Evolutionary conservation across 495 filamentous ascomycete genomes (phyloP), one percentile per base, ranked within the genome.

Genomic region (Lophiostoma macrostomum): DNA sequence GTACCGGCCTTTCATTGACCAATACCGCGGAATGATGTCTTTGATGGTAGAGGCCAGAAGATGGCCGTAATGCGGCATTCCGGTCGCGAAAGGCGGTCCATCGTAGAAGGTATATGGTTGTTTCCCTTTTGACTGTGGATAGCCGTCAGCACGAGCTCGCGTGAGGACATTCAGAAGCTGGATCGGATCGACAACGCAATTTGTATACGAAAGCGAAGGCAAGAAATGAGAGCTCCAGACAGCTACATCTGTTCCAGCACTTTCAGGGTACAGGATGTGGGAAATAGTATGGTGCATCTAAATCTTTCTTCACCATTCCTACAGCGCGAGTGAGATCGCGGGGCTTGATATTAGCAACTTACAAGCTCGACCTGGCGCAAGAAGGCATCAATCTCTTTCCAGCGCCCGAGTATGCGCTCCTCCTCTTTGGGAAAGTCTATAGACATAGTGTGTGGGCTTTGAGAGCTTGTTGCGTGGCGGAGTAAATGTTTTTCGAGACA

Each of bases 11-110:
- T 94, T 95, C 90, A 95, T 96, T 28, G 90, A 90, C 93, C 93
- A 97, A 67, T 96, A 97, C 58, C 91, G 74, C 1, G 91, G 91
- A 60, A 97, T 93, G 53, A 96, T 90, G 68, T 97, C 93, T 67
- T 98, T 97, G 71, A 96, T 95, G 14, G 93, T 96, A 19, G 91
- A 96, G 16, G 91, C 87, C 51, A 98, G 82, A 32, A 98, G 74
- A 72, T 97, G 93, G 63, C 91, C 94, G 70, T 97, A 98, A 71
- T 97, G 94, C 24, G 93, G 94, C 13, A 91, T 75, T 38, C 84
- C 91, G 32, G 83, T 82, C 40, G 80, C 80, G 66, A 83, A 84
- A 7, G 81, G 78, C 47, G 79, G 79, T 23, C 81, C 78, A 69
- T 82, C 76, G 69, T 90, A 91, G 67, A 91, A 90, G 14, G 81